Base-by-base conservation (phyloP, 345 rosid species). In the Syzygium aromaticum region DNA sequence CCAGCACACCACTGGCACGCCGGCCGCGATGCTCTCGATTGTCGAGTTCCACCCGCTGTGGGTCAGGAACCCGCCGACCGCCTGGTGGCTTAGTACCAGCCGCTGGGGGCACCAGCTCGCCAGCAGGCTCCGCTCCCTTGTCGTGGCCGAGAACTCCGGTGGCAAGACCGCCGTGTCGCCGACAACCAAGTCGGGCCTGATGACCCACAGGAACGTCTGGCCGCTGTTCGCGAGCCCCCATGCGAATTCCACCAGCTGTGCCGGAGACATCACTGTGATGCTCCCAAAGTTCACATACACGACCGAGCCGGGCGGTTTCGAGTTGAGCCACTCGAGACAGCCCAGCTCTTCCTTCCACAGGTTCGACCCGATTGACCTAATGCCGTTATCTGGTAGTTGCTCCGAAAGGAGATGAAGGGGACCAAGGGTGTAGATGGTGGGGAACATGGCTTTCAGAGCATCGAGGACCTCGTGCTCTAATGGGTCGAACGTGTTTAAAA, bases 291-390 rank as follows among this genome's bases (percentile, higher is more conserved):
- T 59, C 67, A 59, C 67, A 16, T 59, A 59, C 67, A 59, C 33
- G 30, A 91, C 90, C 22, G 89, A 82, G 77, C 85, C 85, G 87
- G 46, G 88, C 46, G 85, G 9, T 12, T 88, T 88, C 16, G 89
- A 77, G 43, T 90, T 51, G 1, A 91, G 88, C 93, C 93, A 91
- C n/a, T 82, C 53, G 51, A 90, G 64, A 25, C 93, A 87, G 13
- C 78, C 84, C 2, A 49, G 54, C 8, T 91, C 91, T 30, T 91
- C 93, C 85, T 46, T 89, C 93, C 91, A 91, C 2, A 91, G 17
- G 17, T 88, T 91, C 3, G 80, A 87, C 11, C 40, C 86, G 17
- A 54, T 84, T 6, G 52, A 53, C 33, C 54, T 27, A 30, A 19
- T 46, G 53, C 3, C 9, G 33, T 82, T 30, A 13, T 82, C 54